Conservation (phyloP, 1,284 basidiomycete species). For the Ceratobasidium sp. region DNA sequence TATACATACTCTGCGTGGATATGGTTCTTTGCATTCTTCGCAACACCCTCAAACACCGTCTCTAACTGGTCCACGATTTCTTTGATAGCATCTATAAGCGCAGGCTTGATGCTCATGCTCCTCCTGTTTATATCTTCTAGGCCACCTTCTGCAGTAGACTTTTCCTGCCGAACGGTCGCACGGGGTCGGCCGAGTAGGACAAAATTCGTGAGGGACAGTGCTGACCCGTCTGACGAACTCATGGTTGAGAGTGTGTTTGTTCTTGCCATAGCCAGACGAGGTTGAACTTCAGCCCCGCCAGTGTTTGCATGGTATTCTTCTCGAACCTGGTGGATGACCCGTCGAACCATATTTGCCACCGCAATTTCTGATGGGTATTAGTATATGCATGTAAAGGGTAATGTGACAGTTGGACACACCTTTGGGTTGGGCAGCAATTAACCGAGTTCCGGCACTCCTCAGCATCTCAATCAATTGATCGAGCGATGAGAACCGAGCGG, state of each 20-base stretch:
- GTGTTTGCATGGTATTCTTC: slow-evolving; percentile 78
- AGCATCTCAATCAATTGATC: slow-evolving; percentile 86
- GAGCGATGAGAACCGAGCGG: slow-evolving; percentile 85
- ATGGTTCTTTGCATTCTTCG: slow-evolving; percentile 93
- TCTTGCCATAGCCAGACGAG: not conserved
- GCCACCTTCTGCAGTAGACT: not conserved
- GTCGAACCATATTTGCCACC: slow-evolving; percentile 91
- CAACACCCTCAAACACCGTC: slow-evolving; percentile 93
- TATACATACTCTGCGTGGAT: slow-evolving; percentile 89
- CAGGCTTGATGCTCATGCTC: slow-evolving; percentile 42
- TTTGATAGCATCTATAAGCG: slow-evolving; percentile 87
- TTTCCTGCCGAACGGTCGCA: not conserved
- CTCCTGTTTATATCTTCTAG: slow-evolving; percentile 25
- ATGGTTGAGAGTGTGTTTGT: slow-evolving; percentile 43
- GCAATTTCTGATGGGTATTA: slow-evolving; percentile 73
- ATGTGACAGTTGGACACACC: slow-evolving; percentile 60
- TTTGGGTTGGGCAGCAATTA: slow-evolving; percentile 92
- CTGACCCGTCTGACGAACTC: slow-evolving; percentile 51
- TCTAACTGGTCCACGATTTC: slow-evolving; percentile 96
- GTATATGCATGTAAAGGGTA: not conserved
- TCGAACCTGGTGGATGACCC: slow-evolving; percentile 88
- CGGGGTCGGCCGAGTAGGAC: slow-evolving; percentile 76
- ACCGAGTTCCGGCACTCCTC: slow-evolving; percentile 75
- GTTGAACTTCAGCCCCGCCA: slow-evolving; percentile 12
- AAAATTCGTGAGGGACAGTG: slow-evolving; percentile 78